Evolutionary conservation across 257 asterid genomes (phyloP).

Genomic region (Penstemon newberryi): DNA sequence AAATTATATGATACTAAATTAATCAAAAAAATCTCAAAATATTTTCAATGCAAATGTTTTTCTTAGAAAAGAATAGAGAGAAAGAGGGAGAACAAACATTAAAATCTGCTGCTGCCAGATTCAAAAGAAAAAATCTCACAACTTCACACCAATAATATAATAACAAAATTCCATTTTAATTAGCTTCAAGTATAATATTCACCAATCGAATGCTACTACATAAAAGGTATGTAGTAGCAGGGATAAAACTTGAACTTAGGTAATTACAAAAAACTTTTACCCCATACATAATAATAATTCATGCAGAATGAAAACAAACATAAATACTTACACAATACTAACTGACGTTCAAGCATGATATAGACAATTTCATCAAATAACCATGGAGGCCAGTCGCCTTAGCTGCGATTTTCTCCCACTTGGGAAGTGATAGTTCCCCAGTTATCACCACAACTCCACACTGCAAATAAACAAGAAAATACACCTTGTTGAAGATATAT

Average conservation of each 20-base stretch:
- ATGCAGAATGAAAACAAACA: background rate
- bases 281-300: constrained; percentile 1
- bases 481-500: background rate
- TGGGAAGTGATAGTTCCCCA: constrained; percentile 54
- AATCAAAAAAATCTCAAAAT: too few relatives aligned
- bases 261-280: constrained; percentile 22
- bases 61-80: too few relatives aligned
- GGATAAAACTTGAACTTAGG: constrained; percentile 5
- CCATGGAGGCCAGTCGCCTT: background rate
- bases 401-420: constrained; percentile 33
- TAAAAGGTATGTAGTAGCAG: background rate
- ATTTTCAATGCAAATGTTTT: too few relatives aligned
- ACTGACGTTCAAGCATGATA: constrained; percentile 11
- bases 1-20: too few relatives aligned
- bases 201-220: constrained; percentile 17
- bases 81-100: too few relatives aligned
- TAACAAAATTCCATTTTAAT: background rate
- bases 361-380: background rate
- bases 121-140: background rate
- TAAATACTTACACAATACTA: background rate
- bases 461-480: constrained; percentile 40
- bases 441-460: constrained; percentile 73
- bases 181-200: background rate
- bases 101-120: background rate
- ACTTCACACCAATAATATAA: too few relatives aligned